phyloP scores from a whole-genome alignment of 257 asterid species.

The Plantago elongata region DNA sequence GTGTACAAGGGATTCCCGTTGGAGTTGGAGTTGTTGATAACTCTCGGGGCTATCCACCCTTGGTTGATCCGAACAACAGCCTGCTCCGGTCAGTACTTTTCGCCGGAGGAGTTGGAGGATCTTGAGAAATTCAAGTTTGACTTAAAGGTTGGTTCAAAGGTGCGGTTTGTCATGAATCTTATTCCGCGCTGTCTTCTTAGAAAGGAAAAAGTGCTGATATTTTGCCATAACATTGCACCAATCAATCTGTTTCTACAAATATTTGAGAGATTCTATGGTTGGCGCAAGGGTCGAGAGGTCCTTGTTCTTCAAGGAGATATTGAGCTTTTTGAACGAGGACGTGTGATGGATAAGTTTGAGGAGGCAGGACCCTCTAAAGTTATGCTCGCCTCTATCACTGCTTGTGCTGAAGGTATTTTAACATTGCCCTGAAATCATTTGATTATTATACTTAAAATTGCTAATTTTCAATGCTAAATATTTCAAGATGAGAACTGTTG shows the following conservation, averaged over 20 bases:
- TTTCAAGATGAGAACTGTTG: no score
- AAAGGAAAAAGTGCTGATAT: conserved; percentile 71
- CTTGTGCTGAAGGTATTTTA: conserved; percentile 75
- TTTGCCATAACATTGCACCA: conserved; percentile 95
- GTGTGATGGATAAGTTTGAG: conserved; percentile 91
- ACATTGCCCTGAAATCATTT: neutral
- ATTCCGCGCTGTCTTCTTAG: conserved; percentile 72
- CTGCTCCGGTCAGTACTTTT: conserved; percentile 66
- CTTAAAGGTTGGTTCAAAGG: conserved; percentile 77
- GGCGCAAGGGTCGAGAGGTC: conserved; percentile 86
- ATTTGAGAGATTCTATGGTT: conserved; percentile 65
- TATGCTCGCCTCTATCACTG: conserved; percentile 92
- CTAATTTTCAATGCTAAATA: no score
- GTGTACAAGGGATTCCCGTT: conserved; percentile 84
- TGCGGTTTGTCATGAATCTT: conserved; percentile 87
- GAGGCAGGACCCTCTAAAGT: conserved; percentile 86
- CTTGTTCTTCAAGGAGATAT: conserved; percentile 94
- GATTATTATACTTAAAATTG: no score
- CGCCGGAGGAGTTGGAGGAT: conserved; percentile 49
- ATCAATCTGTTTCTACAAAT: conserved; percentile 74
- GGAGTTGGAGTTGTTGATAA: conserved; percentile 78
- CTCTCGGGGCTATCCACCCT: conserved; percentile 96
- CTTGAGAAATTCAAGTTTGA: conserved; percentile 73
- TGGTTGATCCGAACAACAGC: conserved; percentile 85
- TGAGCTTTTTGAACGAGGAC: conserved; percentile 87